These are phyloP conservation scores for Phaeolepiota aurea DNA, from an alignment of 768 basidiomycete species.

Conservation along the genomic window DNA sequence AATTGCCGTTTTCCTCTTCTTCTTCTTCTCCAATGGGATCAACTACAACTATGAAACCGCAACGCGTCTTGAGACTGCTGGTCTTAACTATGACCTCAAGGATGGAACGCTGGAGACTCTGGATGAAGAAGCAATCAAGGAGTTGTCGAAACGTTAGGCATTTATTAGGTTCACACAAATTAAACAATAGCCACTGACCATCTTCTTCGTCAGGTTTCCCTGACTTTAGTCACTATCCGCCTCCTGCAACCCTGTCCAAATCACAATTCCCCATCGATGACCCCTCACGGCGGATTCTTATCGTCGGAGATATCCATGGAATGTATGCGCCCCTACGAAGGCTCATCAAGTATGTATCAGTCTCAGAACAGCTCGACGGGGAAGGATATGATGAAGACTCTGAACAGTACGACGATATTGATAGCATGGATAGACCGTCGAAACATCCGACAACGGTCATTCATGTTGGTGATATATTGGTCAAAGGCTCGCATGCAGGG, in stretches of 20 bases:
- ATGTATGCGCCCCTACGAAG: conserved; percentile 53
- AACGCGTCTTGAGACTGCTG: neutral
- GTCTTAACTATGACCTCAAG: neutral
- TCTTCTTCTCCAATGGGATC: neutral
- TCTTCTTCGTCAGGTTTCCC: conserved; percentile 43
- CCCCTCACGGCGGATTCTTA: conserved; percentile 47
- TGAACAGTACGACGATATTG: conserved; percentile 39
- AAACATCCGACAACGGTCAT: conserved; percentile 59
- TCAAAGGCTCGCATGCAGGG: conserved; percentile 56
- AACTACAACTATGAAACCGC: neutral
- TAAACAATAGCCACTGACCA: neutral
- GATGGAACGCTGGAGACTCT: too few species aligned
- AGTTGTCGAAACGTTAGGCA: too few species aligned
- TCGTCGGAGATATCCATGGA: conserved; percentile 88
- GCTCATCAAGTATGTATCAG: conserved; percentile 2
- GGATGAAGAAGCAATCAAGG: too few species aligned
- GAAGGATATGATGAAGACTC: neutral
- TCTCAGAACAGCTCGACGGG: neutral
- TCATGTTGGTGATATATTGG: conserved; percentile 76
- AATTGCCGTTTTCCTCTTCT: neutral
- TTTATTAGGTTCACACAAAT: neutral
- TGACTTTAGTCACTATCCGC: conserved; percentile 47
- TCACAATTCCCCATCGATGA: conserved; percentile 51
- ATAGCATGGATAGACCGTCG: conserved; percentile 53
- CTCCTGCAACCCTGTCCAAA: conserved; percentile 30